Base-by-base conservation (phyloP, 345 rosid species). In the Bruguiera parviflora region DNA sequence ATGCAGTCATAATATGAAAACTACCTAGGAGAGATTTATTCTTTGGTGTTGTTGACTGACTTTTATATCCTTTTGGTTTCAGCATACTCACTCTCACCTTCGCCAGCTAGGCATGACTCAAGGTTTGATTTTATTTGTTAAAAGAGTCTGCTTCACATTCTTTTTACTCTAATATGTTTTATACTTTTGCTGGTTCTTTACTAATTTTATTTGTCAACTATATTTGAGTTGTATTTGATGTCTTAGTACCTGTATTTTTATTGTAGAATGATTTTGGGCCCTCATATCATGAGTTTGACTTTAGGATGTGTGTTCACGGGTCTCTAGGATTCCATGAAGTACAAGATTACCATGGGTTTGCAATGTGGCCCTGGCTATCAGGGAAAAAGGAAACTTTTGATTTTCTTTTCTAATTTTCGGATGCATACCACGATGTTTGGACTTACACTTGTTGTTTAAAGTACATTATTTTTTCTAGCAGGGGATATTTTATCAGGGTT, bases 11-110 rank as follows among this genome's bases (percentile, higher is more conserved):
- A 43, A 52, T 39, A 58, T 46, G 18, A 21, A 56, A 47, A 33
- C 37, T 25, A 55, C 15, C 15, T 55, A 21, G 19, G 29, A 39
- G 47, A 58, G 46, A 39, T 59, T 60, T 18, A 19, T n/a, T 5
- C 72, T 35, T 69, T 39, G 29, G 56, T 57, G 37, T 49, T 65
- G 49, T 52, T 8, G 24, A 20, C 58, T 32, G 28, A 61, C 13
- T 24, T 31, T 11, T 22, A 62, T 15, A 20, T 39, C 46, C 66
- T 59, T 66, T 53, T 75, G 61, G 31, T 74, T 57, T 75, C 97
- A 91, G 98, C 98, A 71, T 83, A 79, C 78, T 85, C 96, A 16
- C 78, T 64, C 66, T 88, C 90, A 2, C 89, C 78, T 73, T 85
- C 94, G 18, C 92, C 92, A 21, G 82, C 79, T 58, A 80, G 89